Evolutionary conservation across 306 rosid species (phyloP).

Genomic region (Purshia tridentata): DNA sequence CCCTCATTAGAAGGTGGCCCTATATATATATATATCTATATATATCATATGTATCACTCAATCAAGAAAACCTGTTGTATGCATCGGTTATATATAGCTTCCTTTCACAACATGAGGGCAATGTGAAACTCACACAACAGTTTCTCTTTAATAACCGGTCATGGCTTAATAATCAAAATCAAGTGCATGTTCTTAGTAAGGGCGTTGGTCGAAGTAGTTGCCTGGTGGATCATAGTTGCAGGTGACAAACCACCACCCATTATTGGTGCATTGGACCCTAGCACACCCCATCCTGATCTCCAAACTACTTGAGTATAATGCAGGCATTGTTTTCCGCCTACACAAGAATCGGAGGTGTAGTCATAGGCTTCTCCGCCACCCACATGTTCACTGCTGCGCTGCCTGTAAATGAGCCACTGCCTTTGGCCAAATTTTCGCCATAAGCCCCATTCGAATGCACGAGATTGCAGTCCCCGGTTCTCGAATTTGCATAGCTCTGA

Average conservation of each 20-base stretch:
- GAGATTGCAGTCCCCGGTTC: constrained; percentile 21
- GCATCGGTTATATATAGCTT: too few species aligned
- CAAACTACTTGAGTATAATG: constrained; percentile 59
- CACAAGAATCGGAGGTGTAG: constrained; percentile 30
- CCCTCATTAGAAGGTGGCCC: too few species aligned
- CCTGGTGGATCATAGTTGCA: constrained; percentile 55
- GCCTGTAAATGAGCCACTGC: constrained; percentile 20
- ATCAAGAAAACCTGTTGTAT: too few species aligned
- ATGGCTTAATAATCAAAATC: too few species aligned
- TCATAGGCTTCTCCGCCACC: constrained; percentile 38
- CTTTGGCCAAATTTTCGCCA: constrained; percentile 38
- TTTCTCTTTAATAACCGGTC: too few species aligned
- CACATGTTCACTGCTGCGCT: constrained; percentile 31
- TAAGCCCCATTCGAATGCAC: constrained; percentile 32
- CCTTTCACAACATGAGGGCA: too few species aligned
- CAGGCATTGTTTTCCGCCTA: constrained; percentile 21
- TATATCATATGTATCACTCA: too few species aligned
- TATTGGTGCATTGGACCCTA: constrained; percentile 42
- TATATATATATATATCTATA: too few species aligned
- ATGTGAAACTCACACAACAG: too few species aligned
- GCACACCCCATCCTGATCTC: constrained; percentile 47
- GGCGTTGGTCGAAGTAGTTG: constrained; percentile 31
- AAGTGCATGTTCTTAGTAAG: constrained; percentile 17
- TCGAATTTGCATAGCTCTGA: constrained; percentile 18
- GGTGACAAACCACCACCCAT: constrained; percentile 21